phyloP scores from a whole-genome alignment of 345 rosid genomes.

The Gossypium anomalum region DNA sequence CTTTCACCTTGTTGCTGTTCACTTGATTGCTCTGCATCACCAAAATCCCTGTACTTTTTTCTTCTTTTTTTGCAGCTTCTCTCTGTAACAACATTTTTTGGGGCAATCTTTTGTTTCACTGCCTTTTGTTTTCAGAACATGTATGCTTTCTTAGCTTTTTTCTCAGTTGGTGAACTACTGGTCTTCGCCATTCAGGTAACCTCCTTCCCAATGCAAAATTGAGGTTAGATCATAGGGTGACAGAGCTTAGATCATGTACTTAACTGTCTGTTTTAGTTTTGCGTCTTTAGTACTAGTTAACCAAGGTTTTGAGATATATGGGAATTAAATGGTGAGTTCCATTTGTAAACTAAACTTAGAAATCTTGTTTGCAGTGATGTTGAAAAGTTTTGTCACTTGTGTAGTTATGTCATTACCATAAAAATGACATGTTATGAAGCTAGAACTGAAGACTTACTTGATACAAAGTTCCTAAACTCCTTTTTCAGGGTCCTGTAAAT shows the following conservation, averaged over 20 bases:
- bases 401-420: background rate
- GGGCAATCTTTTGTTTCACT: conserved; percentile 72
- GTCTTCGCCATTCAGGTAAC: conserved; percentile 88
- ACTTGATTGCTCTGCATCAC: background rate
- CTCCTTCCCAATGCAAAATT: background rate
- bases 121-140: conserved; percentile 85
- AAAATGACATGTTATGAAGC: background rate
- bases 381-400: background rate
- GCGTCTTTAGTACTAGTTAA: background rate
- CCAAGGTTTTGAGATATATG: background rate
- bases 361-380: background rate
- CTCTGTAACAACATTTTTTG: conserved; percentile 59
- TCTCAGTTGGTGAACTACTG: conserved; percentile 78
- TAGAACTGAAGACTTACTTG: background rate
- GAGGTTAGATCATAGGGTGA: background rate
- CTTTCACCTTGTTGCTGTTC: background rate
- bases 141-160: conserved; percentile 76
- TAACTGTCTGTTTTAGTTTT: background rate
- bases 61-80: conserved; percentile 59
- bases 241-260: background rate
- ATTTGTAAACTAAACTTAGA: background rate
- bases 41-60: background rate
- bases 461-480: background rate
- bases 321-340: background rate
- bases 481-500: conserved; percentile 75